Conservation (phyloP, 1,139 yeast genomes). For the Neolecta irregularis region DNA sequence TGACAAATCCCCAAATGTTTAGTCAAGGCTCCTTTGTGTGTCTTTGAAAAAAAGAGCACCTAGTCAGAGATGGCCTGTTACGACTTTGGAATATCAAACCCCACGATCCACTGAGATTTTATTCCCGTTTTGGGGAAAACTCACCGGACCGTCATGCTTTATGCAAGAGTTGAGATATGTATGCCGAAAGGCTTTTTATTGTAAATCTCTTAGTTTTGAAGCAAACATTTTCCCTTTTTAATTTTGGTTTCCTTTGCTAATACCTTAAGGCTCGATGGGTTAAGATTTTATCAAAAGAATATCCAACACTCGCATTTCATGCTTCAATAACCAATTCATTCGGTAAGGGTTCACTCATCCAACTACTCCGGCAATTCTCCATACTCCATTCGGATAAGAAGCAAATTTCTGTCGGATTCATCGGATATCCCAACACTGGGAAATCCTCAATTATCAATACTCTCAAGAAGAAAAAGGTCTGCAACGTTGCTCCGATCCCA, state of each 20-base stretch:
- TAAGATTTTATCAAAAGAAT: conserved; percentile 75
- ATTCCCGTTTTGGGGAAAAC: conserved; percentile 35
- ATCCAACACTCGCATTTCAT: conserved; percentile 93
- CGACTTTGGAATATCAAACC: conserved; percentile 77
- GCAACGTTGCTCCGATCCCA: conserved; percentile 90
- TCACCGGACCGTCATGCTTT: conserved; percentile 15
- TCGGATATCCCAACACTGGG: conserved; percentile 96
- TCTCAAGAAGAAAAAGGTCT: conserved; percentile 82
- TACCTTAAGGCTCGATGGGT: conserved; percentile 88
- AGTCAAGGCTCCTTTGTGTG: conserved; percentile 31
- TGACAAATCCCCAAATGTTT: conserved; percentile 32
- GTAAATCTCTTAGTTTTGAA: conserved; percentile 29
- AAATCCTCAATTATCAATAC: conserved; percentile 93
- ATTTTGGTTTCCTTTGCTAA: conserved; percentile 13
- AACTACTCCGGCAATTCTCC: conserved; percentile 81
- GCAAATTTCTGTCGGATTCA: conserved; percentile 91
- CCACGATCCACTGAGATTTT: conserved; percentile 34
- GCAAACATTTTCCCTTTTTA: conserved; percentile 21
- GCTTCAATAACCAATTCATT: conserved; percentile 94
- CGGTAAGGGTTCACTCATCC: conserved; percentile 93
- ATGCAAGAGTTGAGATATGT: conserved; percentile 8
- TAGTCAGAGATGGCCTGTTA: conserved; percentile 53
- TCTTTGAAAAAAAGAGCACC: conserved; percentile 19
- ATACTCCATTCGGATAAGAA: conserved; percentile 81
- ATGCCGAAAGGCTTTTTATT: conserved; percentile 11